These are phyloP conservation scores for Pisolithus microcarpus DNA, from an alignment of 768 basidiomycete species.

Conservation along the genomic window DNA sequence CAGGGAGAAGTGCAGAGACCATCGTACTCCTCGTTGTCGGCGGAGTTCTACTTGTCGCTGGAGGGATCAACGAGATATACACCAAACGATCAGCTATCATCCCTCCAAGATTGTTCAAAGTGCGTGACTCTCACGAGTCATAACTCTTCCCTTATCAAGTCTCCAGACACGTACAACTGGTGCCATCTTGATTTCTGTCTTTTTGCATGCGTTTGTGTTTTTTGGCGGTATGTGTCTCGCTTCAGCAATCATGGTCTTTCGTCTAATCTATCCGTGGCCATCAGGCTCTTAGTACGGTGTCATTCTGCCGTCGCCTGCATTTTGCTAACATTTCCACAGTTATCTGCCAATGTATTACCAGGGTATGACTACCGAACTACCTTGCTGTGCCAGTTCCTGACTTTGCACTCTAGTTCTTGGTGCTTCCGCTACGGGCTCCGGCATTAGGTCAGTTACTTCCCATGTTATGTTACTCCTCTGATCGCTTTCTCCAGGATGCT, in stretches of 20 bases:
- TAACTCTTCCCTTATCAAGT: neutral
- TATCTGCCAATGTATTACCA: slow-evolving; percentile 39
- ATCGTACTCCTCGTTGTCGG: slow-evolving; percentile 34
- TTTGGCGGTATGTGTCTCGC: slow-evolving; percentile 22
- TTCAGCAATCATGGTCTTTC: neutral
- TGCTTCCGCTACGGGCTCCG: slow-evolving; percentile 27
- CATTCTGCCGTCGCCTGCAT: neutral
- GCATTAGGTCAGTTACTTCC: slow-evolving; percentile 19
- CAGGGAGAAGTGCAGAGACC: slow-evolving; percentile 26
- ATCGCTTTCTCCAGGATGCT: slow-evolving; percentile 24
- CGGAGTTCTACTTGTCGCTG: slow-evolving; percentile 22
- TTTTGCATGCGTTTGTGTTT: slow-evolving; percentile 30
- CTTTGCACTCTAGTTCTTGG: slow-evolving; percentile 24
- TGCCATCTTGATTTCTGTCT: slow-evolving; percentile 23
- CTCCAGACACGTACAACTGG: slow-evolving; percentile 33
- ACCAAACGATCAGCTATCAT: slow-evolving; percentile 32
- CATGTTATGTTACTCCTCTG: neutral
- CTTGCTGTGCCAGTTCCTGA: neutral
- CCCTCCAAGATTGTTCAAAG: slow-evolving; percentile 34
- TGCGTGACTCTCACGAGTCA: slow-evolving; percentile 1
- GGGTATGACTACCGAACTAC: slow-evolving; percentile 6
- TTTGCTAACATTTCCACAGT: slow-evolving; percentile 12
- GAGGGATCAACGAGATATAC: slow-evolving; percentile 28
- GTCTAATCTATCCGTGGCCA: neutral
- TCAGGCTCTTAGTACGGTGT: slow-evolving; percentile 22